These are phyloP conservation scores for Aspergillaceae sp. DNA, from an alignment of 2,329 filamentous ascomycete species.

Conservation along the genomic window DNA sequence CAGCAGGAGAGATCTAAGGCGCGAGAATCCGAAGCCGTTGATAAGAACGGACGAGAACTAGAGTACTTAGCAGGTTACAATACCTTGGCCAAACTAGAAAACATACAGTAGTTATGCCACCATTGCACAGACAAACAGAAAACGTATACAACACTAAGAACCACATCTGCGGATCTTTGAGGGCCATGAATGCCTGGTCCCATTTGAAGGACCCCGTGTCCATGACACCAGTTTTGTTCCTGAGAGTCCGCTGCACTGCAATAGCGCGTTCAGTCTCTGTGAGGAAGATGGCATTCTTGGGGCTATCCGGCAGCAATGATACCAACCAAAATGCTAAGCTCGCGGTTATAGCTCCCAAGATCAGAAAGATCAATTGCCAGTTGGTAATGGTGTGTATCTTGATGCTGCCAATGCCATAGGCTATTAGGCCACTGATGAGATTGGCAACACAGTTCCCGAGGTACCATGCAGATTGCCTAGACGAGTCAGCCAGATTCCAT, in stretches of 20 bases:
- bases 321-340: slow-evolving; percentile 12
- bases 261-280: slow-evolving; percentile 36
- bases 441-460: slow-evolving; percentile 25
- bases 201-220: slow-evolving; percentile 39
- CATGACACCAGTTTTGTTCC: slow-evolving; percentile 47
- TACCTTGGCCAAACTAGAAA: background rate
- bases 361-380: slow-evolving; percentile 26
- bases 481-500: too few species aligned
- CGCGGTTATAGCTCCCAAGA: slow-evolving; percentile 22
- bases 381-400: slow-evolving; percentile 9
- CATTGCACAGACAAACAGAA: slow-evolving; percentile 26
- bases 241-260: slow-evolving; percentile 44
- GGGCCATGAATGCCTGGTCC: slow-evolving; percentile 32
- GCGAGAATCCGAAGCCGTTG: slow-evolving; percentile 32
- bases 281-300: slow-evolving; percentile 36
- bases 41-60: slow-evolving; percentile 28
- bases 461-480: slow-evolving; percentile 27
- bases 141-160: slow-evolving; percentile 24
- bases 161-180: slow-evolving; percentile 26
- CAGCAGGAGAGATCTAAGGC: slow-evolving; percentile 26
- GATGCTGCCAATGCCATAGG: slow-evolving; percentile 21
- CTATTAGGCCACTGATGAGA: slow-evolving; percentile 22
- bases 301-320: slow-evolving; percentile 18
- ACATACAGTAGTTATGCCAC: slow-evolving; percentile 24
- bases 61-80: background rate